A percentile compares a stretch with the other conserved stretches of the same genome.
Evolutionary conservation across 148 eudicot species (phyloP).

Genomic region (Chenopodium formosanum): DNA sequence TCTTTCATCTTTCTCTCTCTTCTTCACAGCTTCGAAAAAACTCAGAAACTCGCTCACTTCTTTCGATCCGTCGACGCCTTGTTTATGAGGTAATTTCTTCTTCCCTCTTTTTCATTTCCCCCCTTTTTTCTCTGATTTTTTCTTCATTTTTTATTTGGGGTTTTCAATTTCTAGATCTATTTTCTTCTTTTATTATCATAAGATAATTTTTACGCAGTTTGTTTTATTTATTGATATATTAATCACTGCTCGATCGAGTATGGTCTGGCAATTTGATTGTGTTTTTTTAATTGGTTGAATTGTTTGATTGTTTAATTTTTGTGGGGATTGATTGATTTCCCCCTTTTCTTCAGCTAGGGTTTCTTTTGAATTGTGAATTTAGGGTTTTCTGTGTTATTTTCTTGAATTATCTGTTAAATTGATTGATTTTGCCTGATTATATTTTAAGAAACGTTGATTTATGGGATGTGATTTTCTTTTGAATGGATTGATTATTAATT

Average conservation of each 20-base stretch:
- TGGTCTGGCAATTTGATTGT: slow-evolving; percentile 8
- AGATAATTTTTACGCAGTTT: background rate
- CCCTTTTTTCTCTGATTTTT: background rate
- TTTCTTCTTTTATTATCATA: background rate
- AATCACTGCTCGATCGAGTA: slow-evolving; percentile 4
- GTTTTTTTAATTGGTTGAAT: background rate
- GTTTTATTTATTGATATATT: background rate
- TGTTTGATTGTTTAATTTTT: background rate
- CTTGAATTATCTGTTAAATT: background rate
- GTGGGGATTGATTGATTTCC: background rate
- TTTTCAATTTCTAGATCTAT: slow-evolving; percentile 21
- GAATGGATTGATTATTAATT: background rate
- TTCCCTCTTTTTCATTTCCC: background rate
- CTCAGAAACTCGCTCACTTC: slow-evolving; percentile 15
- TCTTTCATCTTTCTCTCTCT: background rate
- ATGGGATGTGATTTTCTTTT: background rate
- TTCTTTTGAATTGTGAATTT: slow-evolving; percentile 9
- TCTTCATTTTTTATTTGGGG: background rate
- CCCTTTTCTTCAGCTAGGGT: slow-evolving; percentile 16
- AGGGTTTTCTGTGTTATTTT: background rate
- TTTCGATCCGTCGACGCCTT: slow-evolving; percentile 37
- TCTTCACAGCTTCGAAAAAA: background rate
- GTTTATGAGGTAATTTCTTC: slow-evolving; percentile 40
- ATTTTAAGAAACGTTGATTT: background rate
- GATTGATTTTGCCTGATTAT: background rate